Evolutionary conservation across 2,329 filamentous ascomycete genomes (phyloP).

Genomic region (Ceratocystis diversiconidia): DNA sequence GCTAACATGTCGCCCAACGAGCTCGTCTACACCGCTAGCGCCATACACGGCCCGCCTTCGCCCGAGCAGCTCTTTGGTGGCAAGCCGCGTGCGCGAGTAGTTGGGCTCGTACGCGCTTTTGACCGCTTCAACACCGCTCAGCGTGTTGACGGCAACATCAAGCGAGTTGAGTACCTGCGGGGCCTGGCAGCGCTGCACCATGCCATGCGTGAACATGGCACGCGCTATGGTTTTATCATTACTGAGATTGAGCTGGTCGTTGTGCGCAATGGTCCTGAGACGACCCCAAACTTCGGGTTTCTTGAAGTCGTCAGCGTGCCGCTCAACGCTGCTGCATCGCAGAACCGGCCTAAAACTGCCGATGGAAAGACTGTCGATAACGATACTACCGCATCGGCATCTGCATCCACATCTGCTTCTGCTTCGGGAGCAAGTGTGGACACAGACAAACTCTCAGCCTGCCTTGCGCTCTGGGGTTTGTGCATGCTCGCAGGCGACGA

Average conservation of each 20-base stretch:
- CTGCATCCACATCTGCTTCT: background rate
- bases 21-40: conserved; percentile 52
- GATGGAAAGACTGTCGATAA: conserved; percentile 23
- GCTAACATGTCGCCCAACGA: conserved; percentile 30
- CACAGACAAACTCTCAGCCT: conserved; percentile 44
- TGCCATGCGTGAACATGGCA: conserved; percentile 84
- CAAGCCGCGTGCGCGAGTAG: conserved; percentile 44
- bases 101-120: conserved; percentile 81
- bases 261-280: conserved; percentile 61
- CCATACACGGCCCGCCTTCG: conserved; percentile 40
- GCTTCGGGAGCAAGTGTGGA: conserved; percentile 18
- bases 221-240: conserved; percentile 89
- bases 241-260: conserved; percentile 91
- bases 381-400: conserved; percentile 19
- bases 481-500: conserved; percentile 56
- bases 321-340: conserved; percentile 30
- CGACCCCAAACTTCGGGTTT: conserved; percentile 73
- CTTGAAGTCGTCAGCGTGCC: conserved; percentile 57
- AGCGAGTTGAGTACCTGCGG: conserved; percentile 77
- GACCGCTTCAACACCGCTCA: conserved; percentile 93
- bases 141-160: conserved; percentile 70
- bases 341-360: background rate
- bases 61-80: conserved; percentile 39
- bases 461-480: conserved; percentile 62
- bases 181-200: conserved; percentile 76